phyloP scores from a whole-genome alignment of 1,284 basidiomycete genomes.

The Peniophora sp. region DNA sequence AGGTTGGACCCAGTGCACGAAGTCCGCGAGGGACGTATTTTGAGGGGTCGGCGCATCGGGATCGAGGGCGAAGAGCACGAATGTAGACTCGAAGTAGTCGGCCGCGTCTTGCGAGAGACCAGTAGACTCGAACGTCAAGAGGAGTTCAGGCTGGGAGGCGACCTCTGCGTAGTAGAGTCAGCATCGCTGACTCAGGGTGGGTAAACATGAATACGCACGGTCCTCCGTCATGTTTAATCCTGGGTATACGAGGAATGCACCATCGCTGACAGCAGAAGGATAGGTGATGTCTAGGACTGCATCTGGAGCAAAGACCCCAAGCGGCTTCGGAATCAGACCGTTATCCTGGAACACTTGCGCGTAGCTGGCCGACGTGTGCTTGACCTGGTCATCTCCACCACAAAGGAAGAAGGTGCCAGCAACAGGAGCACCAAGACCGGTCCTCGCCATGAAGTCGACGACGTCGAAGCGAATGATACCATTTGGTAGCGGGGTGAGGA shows the following conservation, averaged over 20 bases:
- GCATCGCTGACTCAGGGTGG: neutral
- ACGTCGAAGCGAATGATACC: neutral
- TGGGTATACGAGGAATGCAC: neutral
- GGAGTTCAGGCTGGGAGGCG: constrained; percentile 26
- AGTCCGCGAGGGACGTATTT: constrained; percentile 28
- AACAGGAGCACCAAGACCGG: neutral
- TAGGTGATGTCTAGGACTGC: neutral
- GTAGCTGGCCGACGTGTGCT: neutral
- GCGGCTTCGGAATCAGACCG: neutral
- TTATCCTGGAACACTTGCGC: neutral
- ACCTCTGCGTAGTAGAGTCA: constrained; percentile 25
- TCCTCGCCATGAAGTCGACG: neutral
- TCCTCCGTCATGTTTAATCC: constrained; percentile 2
- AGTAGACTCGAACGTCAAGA: constrained; percentile 23
- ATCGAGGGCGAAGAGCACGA: constrained; percentile 38
- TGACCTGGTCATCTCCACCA: neutral
- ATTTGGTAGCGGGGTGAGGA: neutral
- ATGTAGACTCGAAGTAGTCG: constrained; percentile 15
- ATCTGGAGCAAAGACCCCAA: neutral
- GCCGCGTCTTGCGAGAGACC: constrained; percentile 13
- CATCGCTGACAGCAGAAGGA: neutral
- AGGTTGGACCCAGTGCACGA: constrained; percentile 37
- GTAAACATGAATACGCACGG: constrained; percentile 2
- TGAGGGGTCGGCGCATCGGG: constrained; percentile 43
- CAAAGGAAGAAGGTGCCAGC: neutral